Conservation (phyloP, 345 rosid genomes). For the Pelargonium nanum region DNA sequence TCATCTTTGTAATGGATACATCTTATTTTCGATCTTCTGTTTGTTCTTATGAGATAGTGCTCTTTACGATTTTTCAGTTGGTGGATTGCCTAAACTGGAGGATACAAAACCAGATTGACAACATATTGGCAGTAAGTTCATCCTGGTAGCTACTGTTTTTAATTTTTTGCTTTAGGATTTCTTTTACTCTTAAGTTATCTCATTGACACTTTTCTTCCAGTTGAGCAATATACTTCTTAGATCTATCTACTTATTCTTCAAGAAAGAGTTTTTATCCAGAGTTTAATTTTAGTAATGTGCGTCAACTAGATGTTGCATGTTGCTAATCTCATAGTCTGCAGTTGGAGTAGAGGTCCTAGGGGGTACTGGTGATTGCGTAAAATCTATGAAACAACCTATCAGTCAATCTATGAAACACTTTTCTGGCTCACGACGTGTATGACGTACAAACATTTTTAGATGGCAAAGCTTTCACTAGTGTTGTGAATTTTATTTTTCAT, state of each 20-base stretch:
- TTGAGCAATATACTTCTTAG: neutral
- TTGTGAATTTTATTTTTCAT: no score
- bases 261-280: neutral
- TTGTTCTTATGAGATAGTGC: slow-evolving; percentile 2
- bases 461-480: no score
- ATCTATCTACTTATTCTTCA: slow-evolving; percentile 5
- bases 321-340: no score
- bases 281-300: neutral
- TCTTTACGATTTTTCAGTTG: slow-evolving; percentile 40
- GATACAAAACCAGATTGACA: slow-evolving; percentile 70
- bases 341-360: no score
- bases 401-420: no score
- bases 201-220: neutral
- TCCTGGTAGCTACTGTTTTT: neutral
- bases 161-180: no score
- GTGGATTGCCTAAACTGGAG: slow-evolving; percentile 85
- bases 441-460: no score
- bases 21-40: slow-evolving; percentile 2
- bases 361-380: no score
- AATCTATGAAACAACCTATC: no score
- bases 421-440: no score
- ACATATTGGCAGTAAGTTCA: slow-evolving; percentile 56
- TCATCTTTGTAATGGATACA: neutral
- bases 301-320: neutral
- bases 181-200: neutral